These are phyloP conservation scores for Leccinum pachyderme DNA, from an alignment of 1,284 basidiomycete species.

Conservation along the genomic window DNA sequence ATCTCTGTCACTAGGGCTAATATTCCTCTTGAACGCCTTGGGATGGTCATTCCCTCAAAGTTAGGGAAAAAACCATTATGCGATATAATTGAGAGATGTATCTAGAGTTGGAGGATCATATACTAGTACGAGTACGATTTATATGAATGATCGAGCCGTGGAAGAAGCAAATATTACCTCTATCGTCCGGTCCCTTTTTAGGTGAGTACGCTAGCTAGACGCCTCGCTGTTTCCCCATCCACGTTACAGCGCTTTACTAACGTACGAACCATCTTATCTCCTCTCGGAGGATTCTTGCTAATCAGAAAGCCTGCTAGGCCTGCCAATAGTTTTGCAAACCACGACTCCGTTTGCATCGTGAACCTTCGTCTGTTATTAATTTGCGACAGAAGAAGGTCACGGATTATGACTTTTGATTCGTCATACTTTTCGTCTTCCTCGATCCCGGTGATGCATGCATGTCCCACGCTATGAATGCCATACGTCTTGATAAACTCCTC, in stretches of 20 bases:
- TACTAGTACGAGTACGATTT: neutral
- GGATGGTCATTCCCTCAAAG: neutral
- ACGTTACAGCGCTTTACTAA: conserved; percentile 30
- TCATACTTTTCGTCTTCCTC: conserved; percentile 29
- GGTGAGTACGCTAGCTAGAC: conserved; percentile 16
- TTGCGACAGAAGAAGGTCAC: conserved; percentile 19
- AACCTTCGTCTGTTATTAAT: conserved; percentile 18
- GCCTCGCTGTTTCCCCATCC: conserved; percentile 29
- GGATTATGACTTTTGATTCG: conserved; percentile 19
- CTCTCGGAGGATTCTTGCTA: conserved; percentile 21
- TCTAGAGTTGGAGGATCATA: neutral
- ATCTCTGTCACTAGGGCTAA: neutral
- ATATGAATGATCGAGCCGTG: neutral
- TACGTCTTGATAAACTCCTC: conserved; percentile 28
- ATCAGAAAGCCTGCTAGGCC: conserved; percentile 24
- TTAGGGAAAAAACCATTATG: neutral
- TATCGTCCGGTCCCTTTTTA: neutral
- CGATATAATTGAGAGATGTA: neutral
- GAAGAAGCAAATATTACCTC: neutral
- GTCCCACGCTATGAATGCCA: conserved; percentile 32
- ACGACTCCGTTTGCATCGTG: conserved; percentile 26
- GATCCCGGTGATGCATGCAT: conserved; percentile 41
- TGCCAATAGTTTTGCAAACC: conserved; percentile 23
- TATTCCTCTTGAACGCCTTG: neutral
- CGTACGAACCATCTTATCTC: conserved; percentile 25